phyloP scores from a whole-genome alignment of 805 yeast species.

The Scheffersomyces coipomensis region DNA sequence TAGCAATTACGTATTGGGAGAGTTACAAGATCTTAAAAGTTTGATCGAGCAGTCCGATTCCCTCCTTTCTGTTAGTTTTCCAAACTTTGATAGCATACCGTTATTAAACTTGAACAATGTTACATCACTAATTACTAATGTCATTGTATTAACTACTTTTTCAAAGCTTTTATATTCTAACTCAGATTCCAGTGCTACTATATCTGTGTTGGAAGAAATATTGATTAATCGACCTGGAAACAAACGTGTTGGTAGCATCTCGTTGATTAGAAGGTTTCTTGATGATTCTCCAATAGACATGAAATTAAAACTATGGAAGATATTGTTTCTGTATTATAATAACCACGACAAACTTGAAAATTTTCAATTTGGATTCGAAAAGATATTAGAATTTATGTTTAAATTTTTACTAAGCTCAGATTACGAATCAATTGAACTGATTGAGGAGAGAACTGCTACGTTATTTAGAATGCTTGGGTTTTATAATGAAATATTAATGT shows the following conservation, averaged over 20 bases:
- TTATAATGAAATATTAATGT: constrained; percentile 49
- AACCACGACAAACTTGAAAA: constrained; percentile 23
- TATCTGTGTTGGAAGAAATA: constrained; percentile 44
- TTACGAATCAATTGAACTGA: constrained; percentile 15
- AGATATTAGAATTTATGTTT: constrained; percentile 46
- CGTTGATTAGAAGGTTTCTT: constrained; percentile 62
- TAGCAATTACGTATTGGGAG: constrained; percentile 22
- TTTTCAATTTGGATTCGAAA: constrained; percentile 50
- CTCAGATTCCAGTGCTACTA: constrained; percentile 31
- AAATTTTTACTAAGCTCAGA: constrained; percentile 24
- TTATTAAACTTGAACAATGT: constrained; percentile 49
- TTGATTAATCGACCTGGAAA: constrained; percentile 25
- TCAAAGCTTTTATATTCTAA: constrained; percentile 46
- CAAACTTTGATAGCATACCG: constrained; percentile 63
- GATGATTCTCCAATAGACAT: constrained; percentile 62
- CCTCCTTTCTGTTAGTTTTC: constrained; percentile 38
- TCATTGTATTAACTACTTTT: constrained; percentile 67
- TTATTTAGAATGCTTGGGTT: constrained; percentile 53
- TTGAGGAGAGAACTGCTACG: constrained; percentile 34
- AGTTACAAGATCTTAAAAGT: constrained; percentile 16
- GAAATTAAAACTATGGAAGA: constrained; percentile 72
- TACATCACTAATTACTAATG: constrained; percentile 63
- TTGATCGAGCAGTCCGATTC: constrained; percentile 5
- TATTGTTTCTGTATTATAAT: constrained; percentile 58
- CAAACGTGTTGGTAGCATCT: constrained; percentile 17